Percentiles rank a stretch among this genome's conserved stretches.
phyloP scores from a whole-genome alignment of 2,329 filamentous ascomycete genomes.

The Nannizzia gypsea region DNA sequence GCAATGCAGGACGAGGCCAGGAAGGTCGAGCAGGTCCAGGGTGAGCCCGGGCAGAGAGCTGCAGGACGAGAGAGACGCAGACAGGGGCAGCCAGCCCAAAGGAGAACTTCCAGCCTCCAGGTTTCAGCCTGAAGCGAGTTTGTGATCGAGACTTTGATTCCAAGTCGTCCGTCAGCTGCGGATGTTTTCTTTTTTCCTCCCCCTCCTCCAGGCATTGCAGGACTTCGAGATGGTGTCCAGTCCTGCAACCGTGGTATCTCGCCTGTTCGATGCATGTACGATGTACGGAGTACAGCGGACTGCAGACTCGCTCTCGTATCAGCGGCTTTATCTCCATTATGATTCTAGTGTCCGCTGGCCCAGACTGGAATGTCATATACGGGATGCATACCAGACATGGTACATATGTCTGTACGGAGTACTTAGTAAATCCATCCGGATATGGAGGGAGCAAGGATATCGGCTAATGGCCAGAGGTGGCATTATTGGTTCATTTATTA shows the following conservation, averaged over 20 bases:
- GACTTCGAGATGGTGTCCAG: neutral
- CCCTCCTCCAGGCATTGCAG: neutral
- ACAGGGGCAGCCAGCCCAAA: neutral
- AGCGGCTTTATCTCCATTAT: conserved; percentile 3
- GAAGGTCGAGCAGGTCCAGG: neutral
- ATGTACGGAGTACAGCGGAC: neutral
- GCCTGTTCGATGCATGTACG: neutral
- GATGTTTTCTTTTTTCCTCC: neutral
- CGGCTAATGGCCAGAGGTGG: neutral
- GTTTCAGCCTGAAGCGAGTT: conserved; percentile 4
- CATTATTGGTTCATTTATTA: neutral
- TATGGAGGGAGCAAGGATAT: neutral
- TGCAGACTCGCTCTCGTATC: neutral
- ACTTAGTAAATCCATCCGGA: too few relatives aligned
- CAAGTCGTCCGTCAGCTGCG: neutral
- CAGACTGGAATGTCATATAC: neutral
- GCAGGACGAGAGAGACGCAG: neutral
- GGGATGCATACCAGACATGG: neutral
- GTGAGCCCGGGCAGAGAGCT: too few relatives aligned
- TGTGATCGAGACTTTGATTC: neutral
- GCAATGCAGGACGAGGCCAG: conserved; percentile 1
- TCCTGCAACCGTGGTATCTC: neutral
- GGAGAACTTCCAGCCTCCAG: neutral
- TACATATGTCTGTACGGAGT: neutral
- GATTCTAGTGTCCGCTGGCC: neutral